Conservation (phyloP, 163 green algal species). For the Prototheca wickerhamii region DNA sequence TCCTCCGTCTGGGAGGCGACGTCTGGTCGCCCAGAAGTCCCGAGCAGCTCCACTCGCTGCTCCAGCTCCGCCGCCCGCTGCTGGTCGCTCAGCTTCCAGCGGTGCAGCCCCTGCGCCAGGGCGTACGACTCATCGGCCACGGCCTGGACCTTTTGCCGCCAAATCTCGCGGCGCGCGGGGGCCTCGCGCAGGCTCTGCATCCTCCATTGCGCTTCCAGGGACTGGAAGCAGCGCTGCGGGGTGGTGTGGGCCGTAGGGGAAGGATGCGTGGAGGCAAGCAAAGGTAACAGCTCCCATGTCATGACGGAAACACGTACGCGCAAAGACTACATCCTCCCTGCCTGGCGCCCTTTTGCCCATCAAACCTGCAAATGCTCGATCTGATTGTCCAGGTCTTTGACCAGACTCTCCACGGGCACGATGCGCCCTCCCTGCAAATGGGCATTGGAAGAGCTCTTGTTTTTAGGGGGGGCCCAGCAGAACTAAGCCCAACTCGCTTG, state of each 20-base stretch:
- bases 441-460: too few relatives aligned
- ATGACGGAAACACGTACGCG: too few relatives aligned
- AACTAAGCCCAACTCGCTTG: too few relatives aligned
- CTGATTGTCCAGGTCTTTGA: constrained; percentile 40
- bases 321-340: neutral
- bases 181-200: constrained; percentile 63
- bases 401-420: constrained; percentile 13
- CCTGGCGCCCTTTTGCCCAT: neutral
- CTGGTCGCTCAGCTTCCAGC: constrained; percentile 34
- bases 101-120: constrained; percentile 39
- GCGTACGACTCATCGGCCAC: constrained; percentile 57
- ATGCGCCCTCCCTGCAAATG: constrained; percentile 1
- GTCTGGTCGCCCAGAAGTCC: neutral
- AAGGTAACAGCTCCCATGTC: too few relatives aligned
- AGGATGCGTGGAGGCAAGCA: too few relatives aligned
- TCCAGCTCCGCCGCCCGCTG: constrained; percentile 39
- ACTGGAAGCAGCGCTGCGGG: constrained; percentile 46
- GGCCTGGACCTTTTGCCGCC: constrained; percentile 69
- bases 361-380: constrained; percentile 42
- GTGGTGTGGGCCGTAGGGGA: neutral
- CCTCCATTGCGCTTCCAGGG: constrained; percentile 70
- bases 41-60: constrained; percentile 44
- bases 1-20: constrained; percentile 21
- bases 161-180: constrained; percentile 52
- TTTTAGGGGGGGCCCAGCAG: too few relatives aligned